phyloP scores from a whole-genome alignment of 306 rosid species.

The Lagenaria siceraria region DNA sequence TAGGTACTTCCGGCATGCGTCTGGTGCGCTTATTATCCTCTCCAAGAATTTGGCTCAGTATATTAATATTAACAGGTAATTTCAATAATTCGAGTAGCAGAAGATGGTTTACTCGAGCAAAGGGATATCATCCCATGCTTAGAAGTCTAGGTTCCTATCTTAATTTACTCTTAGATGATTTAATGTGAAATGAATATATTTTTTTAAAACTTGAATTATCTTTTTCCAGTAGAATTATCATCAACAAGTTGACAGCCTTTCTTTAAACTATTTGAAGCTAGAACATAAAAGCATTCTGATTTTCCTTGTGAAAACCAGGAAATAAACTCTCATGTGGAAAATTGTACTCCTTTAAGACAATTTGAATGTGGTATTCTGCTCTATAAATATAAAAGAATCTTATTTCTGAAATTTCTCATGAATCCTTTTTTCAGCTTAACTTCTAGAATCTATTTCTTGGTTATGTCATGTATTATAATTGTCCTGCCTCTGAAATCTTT shows the following conservation, averaged over 20 bases:
- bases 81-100: slow-evolving; percentile 14
- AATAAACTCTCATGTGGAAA: not conserved
- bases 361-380: not conserved
- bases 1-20: slow-evolving; percentile 95
- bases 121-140: not conserved
- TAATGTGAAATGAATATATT: not conserved
- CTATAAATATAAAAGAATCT: not conserved
- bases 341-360: not conserved
- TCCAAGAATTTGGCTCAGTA: slow-evolving; percentile 83
- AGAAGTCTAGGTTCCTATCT: not conserved
- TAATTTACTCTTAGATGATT: not conserved
- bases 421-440: not conserved
- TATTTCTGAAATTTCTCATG: not conserved
- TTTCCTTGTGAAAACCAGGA: not conserved
- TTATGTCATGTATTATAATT: not conserved
- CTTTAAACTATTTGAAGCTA: not conserved
- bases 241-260: not conserved
- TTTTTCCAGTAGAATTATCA: not conserved
- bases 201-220: not conserved
- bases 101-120: not conserved
- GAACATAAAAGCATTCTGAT: not conserved
- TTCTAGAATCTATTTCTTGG: not conserved
- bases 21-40: slow-evolving; percentile 68
- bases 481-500: not conserved
- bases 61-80: slow-evolving; percentile 81